Percentiles rank a stretch among this genome's conserved stretches.
Conservation (phyloP, 495 filamentous ascomycete genomes). For the Aspergillus mulundensis region DNA sequence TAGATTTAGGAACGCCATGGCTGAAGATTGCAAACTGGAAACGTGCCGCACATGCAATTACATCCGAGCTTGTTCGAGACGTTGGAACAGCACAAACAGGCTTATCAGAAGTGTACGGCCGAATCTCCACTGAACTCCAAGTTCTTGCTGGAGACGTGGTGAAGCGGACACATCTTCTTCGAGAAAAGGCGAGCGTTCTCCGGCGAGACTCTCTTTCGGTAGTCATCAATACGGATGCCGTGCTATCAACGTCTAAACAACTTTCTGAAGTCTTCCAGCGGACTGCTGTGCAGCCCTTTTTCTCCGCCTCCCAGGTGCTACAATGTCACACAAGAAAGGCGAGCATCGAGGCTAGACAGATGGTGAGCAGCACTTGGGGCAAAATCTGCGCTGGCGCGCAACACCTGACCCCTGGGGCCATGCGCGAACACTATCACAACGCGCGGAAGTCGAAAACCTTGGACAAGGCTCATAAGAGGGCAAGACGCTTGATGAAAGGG, state of each 20-base stretch:
- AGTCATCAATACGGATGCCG: slow-evolving; percentile 20
- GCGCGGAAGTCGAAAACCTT: slow-evolving; percentile 29
- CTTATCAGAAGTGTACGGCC: slow-evolving; percentile 38
- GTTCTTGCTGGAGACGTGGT: slow-evolving; percentile 46
- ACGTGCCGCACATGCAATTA: slow-evolving; percentile 40
- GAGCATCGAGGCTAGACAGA: slow-evolving; percentile 27
- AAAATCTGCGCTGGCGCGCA: slow-evolving; percentile 25
- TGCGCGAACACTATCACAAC: slow-evolving; percentile 34
- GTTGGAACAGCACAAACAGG: slow-evolving; percentile 42
- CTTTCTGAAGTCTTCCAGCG: slow-evolving; percentile 33
- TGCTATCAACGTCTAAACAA: slow-evolving; percentile 37
- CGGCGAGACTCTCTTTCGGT: slow-evolving; percentile 23
- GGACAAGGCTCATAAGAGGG: slow-evolving; percentile 37
- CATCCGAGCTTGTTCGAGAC: slow-evolving; percentile 41
- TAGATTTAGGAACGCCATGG: slow-evolving; percentile 63
- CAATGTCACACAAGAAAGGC: slow-evolving; percentile 27
- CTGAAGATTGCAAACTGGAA: slow-evolving; percentile 56
- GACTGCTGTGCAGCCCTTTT: slow-evolving; percentile 34
- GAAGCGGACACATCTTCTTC: slow-evolving; percentile 37
- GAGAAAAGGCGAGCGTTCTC: slow-evolving; percentile 29
- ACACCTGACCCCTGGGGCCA: slow-evolving; percentile 22
- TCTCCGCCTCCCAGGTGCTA: slow-evolving; percentile 28
- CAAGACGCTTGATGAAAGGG: slow-evolving; percentile 29
- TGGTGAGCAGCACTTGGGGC: slow-evolving; percentile 30
- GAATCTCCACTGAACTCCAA: slow-evolving; percentile 49